These are phyloP conservation scores for Misopates orontium DNA, from an alignment of 257 asterid species.

Conservation along the genomic window DNA sequence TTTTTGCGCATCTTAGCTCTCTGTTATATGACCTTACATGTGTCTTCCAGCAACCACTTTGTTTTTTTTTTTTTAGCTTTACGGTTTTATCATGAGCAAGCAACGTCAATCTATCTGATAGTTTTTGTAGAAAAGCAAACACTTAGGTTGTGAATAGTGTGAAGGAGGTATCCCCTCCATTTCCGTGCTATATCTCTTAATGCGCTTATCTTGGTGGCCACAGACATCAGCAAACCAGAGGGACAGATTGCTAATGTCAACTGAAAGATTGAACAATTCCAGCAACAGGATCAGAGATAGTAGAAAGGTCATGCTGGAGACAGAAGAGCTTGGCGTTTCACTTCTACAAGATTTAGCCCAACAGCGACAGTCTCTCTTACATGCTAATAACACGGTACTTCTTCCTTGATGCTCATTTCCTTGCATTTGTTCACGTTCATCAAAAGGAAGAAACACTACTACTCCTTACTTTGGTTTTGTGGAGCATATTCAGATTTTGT, in stretches of 20 bases:
- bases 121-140: not conserved
- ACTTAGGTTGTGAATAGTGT: not conserved
- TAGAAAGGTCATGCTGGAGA: constrained; percentile 79
- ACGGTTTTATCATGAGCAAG: not conserved
- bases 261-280: constrained; percentile 59
- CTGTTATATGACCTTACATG: not conserved
- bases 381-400: constrained; percentile 66
- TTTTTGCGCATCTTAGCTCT: not conserved
- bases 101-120: not conserved
- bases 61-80: not conserved
- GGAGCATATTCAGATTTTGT: not conserved
- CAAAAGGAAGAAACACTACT: not conserved
- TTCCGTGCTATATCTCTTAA: not conserved
- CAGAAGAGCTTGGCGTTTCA: constrained; percentile 92
- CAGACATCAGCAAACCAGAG: constrained; percentile 80
- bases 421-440: not conserved
- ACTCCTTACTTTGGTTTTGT: not conserved
- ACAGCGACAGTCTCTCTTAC: constrained; percentile 76
- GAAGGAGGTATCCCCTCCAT: not conserved
- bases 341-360: constrained; percentile 81
- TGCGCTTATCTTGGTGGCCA: constrained; percentile 14
- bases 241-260: constrained; percentile 58
- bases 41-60: not conserved
- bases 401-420: not conserved
- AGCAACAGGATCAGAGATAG: constrained; percentile 72